Evolutionary conservation across 495 filamentous ascomycete species (phyloP), one percentile per base, ranked within the genome.

Genomic region (Penicillium malachiteum): DNA sequence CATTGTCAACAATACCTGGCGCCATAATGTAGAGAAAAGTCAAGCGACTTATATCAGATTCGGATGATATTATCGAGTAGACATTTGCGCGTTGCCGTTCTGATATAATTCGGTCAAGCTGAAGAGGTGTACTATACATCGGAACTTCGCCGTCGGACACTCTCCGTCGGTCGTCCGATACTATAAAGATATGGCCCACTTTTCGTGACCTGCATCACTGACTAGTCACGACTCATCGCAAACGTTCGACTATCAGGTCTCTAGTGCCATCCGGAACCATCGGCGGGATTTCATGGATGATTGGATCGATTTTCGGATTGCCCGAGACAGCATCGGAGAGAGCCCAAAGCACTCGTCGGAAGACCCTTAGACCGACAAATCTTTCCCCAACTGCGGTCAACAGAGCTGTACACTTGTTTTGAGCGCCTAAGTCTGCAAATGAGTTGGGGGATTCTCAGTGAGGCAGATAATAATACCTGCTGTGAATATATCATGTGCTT

Each of bases 401-500:
- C 12, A 62, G 21, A 43, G 55, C 44, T 14, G 58, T 60, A 30
- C 58, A 62, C 33, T 61, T 59, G 31, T 54, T 55, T 13, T 62
- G 10, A 51, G 58, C 47, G 17, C 39, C 35, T 18, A 13, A 26
- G 12, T 54, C 44, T n/a, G 30, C 21, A 12, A 37, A 48, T 46
- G 51, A 26, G 4, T 26, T 31, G 16, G 34, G n/a, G 2, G 49
- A 31, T 17, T 47, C 55, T 30, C 18, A 37, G 55, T n/a, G 12
- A 63, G 17, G 40, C 54, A 65, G 26, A 63, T 34, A 13, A 62
- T 18, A 8, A 52, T 38, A 0, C 62, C 65, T 7, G 65, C 62
- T 13, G 50, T 57, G 48, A 68, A 68, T 9, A 68, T 62, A 26
- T 68, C 65, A 21, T 58, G 60, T 5, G 59, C 62, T 21, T 65